phyloP scores from a whole-genome alignment of 2,329 filamentous ascomycete species.

The Shiraia bambusicola region DNA sequence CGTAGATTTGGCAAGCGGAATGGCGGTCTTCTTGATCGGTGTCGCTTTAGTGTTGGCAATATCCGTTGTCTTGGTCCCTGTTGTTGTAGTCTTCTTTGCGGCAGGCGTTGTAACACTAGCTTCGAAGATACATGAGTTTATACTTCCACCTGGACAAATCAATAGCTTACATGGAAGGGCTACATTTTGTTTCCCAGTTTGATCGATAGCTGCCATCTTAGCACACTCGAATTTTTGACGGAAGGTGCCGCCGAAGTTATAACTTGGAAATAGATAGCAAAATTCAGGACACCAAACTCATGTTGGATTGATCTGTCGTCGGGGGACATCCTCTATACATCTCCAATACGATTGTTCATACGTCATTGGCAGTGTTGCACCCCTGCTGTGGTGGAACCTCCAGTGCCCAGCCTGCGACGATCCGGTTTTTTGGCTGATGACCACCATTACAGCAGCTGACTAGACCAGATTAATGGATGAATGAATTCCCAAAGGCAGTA shows the following conservation, averaged over 20 bases:
- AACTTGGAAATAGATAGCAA: not conserved
- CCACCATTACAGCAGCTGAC: conserved; percentile 10
- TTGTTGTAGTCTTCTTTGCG: conserved; percentile 26
- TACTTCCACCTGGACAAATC: not conserved
- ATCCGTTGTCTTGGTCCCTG: not conserved
- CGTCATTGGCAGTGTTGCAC: conserved; percentile 18
- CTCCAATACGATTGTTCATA: conserved; percentile 15
- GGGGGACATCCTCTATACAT: conserved; percentile 12
- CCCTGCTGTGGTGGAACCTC: conserved; percentile 14
- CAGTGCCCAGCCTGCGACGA: conserved; percentile 14
- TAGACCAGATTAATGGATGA: no score
- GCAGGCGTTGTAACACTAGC: conserved; percentile 29
- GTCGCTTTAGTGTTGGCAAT: conserved; percentile 10
- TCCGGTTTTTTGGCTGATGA: conserved; percentile 22
- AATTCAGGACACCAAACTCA: not conserved
- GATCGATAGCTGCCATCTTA: conserved; percentile 39
- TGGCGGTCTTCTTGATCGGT: conserved; percentile 18
- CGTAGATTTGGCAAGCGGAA: conserved; percentile 6
- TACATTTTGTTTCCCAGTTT: conserved; percentile 47
- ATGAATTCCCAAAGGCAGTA: no score
- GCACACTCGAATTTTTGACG: not conserved
- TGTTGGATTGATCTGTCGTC: not conserved
- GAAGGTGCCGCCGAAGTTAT: not conserved
- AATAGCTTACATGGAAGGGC: conserved; percentile 42
- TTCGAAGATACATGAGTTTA: conserved; percentile 13